These are phyloP conservation scores for Straminergon stramineum DNA, from an alignment of 225 moss, liverwort and hornwort species.

Conservation along the genomic window DNA sequence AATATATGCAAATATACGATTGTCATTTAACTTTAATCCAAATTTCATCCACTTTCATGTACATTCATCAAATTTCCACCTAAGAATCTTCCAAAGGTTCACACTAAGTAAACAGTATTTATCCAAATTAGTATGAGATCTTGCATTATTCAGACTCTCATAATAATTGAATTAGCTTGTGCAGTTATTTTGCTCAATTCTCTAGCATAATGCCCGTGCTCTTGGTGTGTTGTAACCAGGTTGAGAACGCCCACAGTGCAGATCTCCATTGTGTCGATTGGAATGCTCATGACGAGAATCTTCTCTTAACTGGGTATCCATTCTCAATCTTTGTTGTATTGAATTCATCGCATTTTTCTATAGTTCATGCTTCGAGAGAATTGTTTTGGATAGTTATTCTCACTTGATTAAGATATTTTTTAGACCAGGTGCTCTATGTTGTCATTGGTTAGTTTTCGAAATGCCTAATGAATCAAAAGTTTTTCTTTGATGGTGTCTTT, in stretches of 20 bases:
- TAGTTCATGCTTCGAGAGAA: background rate
- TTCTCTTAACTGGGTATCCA: conserved; percentile 82
- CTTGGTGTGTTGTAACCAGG: conserved; percentile 33
- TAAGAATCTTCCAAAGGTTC: background rate
- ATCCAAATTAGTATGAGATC: background rate
- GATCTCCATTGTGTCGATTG: conserved; percentile 98
- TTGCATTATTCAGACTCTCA: background rate
- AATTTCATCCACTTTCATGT: background rate
- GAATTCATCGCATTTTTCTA: background rate
- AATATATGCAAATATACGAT: background rate
- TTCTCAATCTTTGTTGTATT: background rate
- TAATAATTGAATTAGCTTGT: background rate
- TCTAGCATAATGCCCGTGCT: background rate
- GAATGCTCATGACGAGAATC: conserved; percentile 84
- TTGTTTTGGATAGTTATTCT: background rate
- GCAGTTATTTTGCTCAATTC: background rate
- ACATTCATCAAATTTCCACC: too few relatives aligned
- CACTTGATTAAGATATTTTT: background rate
- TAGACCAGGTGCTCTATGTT: background rate
- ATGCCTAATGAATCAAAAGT: background rate
- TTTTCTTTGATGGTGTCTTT: background rate
- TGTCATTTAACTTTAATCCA: background rate
- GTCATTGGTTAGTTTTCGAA: background rate
- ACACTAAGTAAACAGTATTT: background rate
- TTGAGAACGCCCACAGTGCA: conserved; percentile 84